A percentile compares a stretch with the other conserved stretches of the same genome.
These are phyloP conservation scores for Arabis hirsuta DNA, from an alignment of 345 rosid species.

Conservation along the genomic window DNA sequence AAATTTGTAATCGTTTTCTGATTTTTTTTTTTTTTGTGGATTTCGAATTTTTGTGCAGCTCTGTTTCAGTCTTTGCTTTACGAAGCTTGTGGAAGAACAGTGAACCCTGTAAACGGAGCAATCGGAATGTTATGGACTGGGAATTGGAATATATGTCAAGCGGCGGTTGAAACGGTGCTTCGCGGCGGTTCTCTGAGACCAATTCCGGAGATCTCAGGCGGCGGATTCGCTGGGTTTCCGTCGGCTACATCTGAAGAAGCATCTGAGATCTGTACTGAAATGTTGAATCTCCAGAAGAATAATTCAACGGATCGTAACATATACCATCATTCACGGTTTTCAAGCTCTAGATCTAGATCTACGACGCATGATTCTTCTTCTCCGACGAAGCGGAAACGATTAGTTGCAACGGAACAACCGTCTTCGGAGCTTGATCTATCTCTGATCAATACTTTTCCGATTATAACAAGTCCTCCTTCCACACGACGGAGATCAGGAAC, in stretches of 20 bases:
- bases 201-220: conserved; percentile 63
- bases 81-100: conserved; percentile 96
- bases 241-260: conserved; percentile 62
- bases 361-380: conserved; percentile 47
- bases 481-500: conserved; percentile 53
- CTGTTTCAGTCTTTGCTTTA: conserved; percentile 83
- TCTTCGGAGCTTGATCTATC: conserved; percentile 74
- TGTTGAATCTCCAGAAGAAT: conserved; percentile 48
- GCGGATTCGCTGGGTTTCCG: conserved; percentile 47
- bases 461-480: conserved; percentile 8
- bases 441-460: conserved; percentile 48
- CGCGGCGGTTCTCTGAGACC: conserved; percentile 75
- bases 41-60: conserved; percentile 47
- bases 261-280: conserved; percentile 68
- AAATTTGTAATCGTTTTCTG: conserved; percentile 2
- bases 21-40: neutral
- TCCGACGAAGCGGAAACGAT: conserved; percentile 57
- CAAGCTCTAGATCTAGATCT: conserved; percentile 71
- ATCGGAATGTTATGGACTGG: conserved; percentile 93
- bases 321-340: conserved; percentile 60
- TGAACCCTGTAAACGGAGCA: conserved; percentile 95
- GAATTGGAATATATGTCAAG: conserved; percentile 88
- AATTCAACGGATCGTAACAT: conserved; percentile 36
- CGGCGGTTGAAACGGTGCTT: conserved; percentile 85
- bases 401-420: conserved; percentile 39